phyloP scores from a whole-genome alignment of 2,329 filamentous ascomycete species.

The Fusarium marasasianum region DNA sequence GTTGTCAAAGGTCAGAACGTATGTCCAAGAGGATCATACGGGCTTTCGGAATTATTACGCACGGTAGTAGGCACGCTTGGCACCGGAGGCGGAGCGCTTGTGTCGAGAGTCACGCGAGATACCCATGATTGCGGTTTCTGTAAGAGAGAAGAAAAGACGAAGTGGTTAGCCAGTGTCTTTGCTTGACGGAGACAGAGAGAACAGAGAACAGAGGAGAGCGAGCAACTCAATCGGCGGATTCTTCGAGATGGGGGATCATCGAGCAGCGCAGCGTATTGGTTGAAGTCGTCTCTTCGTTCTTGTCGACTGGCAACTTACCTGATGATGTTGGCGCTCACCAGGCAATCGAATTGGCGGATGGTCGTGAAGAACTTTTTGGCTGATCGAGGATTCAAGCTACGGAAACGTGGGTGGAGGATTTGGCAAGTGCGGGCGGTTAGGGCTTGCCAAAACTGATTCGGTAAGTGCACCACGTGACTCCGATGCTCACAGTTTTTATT shows the following conservation, averaged over 20 bases:
- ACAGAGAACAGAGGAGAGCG: conserved; percentile 8
- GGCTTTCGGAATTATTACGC: conserved; percentile 72
- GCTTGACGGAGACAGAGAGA: not conserved
- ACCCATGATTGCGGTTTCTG: conserved; percentile 91
- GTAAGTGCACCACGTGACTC: not conserved
- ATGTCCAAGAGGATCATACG: conserved; percentile 67
- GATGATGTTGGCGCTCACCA: conserved; percentile 59
- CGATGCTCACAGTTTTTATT: too few relatives aligned
- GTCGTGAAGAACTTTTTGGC: conserved; percentile 51
- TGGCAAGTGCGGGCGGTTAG: not conserved
- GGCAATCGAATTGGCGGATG: conserved; percentile 58
- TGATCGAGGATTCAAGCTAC: conserved; percentile 42
- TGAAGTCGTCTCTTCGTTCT: conserved; percentile 33
- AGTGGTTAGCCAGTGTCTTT: conserved; percentile 34
- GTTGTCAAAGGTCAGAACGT: conserved; percentile 79
- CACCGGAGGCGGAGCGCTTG: conserved; percentile 99
- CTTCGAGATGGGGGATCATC: conserved; percentile 38
- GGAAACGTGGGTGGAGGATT: conserved; percentile 8
- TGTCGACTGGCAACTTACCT: conserved; percentile 53
- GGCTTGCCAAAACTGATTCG: not conserved
- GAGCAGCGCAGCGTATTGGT: conserved; percentile 37
- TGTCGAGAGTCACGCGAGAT: conserved; percentile 99
- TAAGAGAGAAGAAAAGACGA: conserved; percentile 38
- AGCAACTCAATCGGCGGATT: conserved; percentile 36
- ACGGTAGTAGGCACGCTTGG: conserved; percentile 95